Base-by-base conservation (phyloP, 2,329 filamentous ascomycete genomes). In the Atkinsonella texensis region DNA sequence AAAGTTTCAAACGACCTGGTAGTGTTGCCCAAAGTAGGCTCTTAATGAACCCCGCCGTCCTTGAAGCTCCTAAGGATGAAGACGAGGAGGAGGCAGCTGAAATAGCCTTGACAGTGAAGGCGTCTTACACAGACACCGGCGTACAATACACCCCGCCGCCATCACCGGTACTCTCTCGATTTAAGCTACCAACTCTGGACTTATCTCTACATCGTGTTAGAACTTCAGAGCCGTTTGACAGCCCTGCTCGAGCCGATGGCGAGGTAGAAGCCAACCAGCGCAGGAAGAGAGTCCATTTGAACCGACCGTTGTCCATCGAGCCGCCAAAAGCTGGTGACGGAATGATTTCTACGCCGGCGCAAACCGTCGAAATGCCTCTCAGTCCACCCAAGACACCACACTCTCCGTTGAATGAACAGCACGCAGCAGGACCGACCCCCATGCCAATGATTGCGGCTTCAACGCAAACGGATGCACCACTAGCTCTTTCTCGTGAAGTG, bases 81-180 rank as follows among this genome's bases (percentile, higher is more conserved):
- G 74, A 79, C 58, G 74, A 75, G 41, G 74, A 75, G 41, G 70
- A 76, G 56, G 64, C 48, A 7, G 64, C 67, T 50, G 54, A 60
- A 15, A 32, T 59, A 49, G 55, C 63, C n/a, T 56, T 63, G 17
- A 57, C 57, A 2, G 62, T 28, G 7, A 50, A 23, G 48, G n/a
- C 41, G 39, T 88, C 74, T 53, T 94, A 93, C 70, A 77, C 79
- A 40, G 87, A 94, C 61, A 78, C 77, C n/a, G 87, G 83, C 3
- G 76, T 88, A 33, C 90, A 96, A 65, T 93, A 80, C 61, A 93
- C 89, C 35, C 89, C 89, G 45, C 88, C 88, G 1, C 76, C 84
- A 3, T 94, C 89, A 2, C 88, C 88, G 1, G 74, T 73, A 58
- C 52, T 74, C 5, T 54, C 62, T 10, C 65, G 73, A 0, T 58